These are phyloP conservation scores for Phytophthora capsici DNA, from an alignment of 352 stramenopile species.

Conservation along the genomic window DNA sequence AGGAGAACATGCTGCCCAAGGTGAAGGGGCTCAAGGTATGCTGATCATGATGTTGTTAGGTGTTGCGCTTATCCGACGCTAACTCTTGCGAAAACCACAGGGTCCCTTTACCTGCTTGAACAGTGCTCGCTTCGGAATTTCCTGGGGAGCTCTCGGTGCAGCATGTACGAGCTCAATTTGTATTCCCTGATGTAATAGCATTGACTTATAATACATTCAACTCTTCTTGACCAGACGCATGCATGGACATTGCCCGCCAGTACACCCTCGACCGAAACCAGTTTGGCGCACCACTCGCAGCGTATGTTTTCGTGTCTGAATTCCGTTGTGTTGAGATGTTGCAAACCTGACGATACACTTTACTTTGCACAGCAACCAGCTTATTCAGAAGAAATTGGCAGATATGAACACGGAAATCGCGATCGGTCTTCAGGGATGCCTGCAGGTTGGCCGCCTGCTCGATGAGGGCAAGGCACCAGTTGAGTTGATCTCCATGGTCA, in stretches of 20 bases:
- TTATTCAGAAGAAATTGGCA: slow-evolving; percentile 98
- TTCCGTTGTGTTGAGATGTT: not conserved
- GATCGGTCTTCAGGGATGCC: slow-evolving; percentile 91
- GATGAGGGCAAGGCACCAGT: slow-evolving; percentile 35
- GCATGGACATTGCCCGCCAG: slow-evolving; percentile 92
- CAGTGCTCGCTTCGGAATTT: slow-evolving; percentile 97
- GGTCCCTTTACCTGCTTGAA: slow-evolving; percentile 98
- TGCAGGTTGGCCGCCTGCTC: slow-evolving; percentile 39
- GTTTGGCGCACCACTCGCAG: slow-evolving; percentile 96
- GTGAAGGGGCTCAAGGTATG: slow-evolving; percentile 84
- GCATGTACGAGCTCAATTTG: slow-evolving; percentile 66
- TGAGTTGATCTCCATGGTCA: slow-evolving; percentile 53
- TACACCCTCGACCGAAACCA: slow-evolving; percentile 97
- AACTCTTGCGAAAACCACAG: slow-evolving; percentile 25
- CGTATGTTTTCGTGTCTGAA: slow-evolving; percentile 53
- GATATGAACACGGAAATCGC: slow-evolving; percentile 98
- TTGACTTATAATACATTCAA: not conserved
- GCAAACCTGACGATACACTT: slow-evolving; percentile 5
- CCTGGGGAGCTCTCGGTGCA: slow-evolving; percentile 96
- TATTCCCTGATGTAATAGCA: not conserved
- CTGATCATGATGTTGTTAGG: not conserved
- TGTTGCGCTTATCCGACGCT: not conserved
- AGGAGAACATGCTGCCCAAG: slow-evolving; percentile 93
- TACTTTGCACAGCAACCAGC: slow-evolving; percentile 87
- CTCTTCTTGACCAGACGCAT: slow-evolving; percentile 77